Evolutionary conservation across 805 yeast species (phyloP).

Genomic region (Kodamaea sagamina): DNA sequence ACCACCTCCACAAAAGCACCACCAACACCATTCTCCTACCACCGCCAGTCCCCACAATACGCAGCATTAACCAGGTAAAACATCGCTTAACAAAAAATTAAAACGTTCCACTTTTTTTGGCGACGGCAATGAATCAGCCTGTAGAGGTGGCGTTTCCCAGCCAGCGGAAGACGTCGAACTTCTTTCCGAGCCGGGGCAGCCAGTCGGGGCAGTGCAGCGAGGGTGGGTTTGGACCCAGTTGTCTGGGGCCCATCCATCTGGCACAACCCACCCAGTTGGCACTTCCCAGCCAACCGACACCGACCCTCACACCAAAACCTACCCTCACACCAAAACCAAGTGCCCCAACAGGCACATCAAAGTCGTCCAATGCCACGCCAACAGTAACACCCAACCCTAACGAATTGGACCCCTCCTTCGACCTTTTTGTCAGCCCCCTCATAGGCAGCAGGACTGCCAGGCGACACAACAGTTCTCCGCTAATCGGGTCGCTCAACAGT

Average conservation of each 20-base stretch:
- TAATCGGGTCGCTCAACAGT: conserved; percentile 15
- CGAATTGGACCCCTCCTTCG: conserved; percentile 5
- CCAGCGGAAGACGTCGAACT: conserved; percentile 19
- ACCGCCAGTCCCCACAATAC: not conserved
- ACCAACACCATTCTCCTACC: not conserved
- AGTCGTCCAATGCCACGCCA: conserved; percentile 3
- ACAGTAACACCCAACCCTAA: conserved; percentile 1
- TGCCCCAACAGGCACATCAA: no score
- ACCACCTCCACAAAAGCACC: no score
- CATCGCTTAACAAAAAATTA: not conserved
- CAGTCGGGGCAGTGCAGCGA: not conserved
- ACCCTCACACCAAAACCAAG: conserved; percentile 8
- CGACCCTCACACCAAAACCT: not conserved
- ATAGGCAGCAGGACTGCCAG: conserved; percentile 11
- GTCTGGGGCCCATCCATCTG: no score
- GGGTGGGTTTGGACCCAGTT: not conserved
- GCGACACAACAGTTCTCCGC: conserved; percentile 20
- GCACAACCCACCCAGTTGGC: not conserved
- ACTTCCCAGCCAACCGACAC: not conserved
- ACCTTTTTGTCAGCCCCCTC: conserved; percentile 6
- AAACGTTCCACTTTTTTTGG: not conserved
- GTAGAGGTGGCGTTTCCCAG: conserved; percentile 5
- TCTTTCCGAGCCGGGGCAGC: conserved; percentile 16
- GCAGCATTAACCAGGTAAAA: no score
- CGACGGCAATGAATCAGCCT: conserved; percentile 3